phyloP scores from a whole-genome alignment of 176 grass and related monocot species.

The Microstegium vimineum region DNA sequence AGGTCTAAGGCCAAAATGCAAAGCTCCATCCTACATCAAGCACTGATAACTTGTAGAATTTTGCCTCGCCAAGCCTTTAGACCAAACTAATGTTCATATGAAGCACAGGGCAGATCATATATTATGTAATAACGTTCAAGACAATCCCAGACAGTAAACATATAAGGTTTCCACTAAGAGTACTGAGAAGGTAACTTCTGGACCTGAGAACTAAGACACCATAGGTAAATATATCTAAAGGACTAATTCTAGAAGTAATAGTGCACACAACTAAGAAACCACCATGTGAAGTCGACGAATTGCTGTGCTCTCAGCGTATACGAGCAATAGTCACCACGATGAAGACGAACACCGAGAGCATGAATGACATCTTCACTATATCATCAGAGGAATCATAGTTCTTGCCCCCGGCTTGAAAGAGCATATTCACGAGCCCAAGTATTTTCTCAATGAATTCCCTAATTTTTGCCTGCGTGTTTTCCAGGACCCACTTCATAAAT shows the following conservation, averaged over 20 bases:
- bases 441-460: slow-evolving; percentile 65
- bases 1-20: no score
- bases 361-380: slow-evolving; percentile 62
- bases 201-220: not conserved
- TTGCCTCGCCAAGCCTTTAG: not conserved
- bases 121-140: not conserved
- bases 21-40: not conserved
- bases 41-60: not conserved
- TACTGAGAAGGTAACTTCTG: not conserved
- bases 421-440: slow-evolving; percentile 38
- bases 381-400: slow-evolving; percentile 34
- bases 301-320: slow-evolving; percentile 39
- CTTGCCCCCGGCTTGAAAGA: slow-evolving; percentile 36
- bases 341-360: slow-evolving; percentile 80
- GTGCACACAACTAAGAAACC: slow-evolving; percentile 30
- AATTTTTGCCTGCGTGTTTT: slow-evolving; percentile 55
- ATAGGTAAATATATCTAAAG: slow-evolving; percentile 17
- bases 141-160: not conserved
- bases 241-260: slow-evolving; percentile 35
- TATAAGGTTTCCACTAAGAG: not conserved
- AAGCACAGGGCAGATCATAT: not conserved
- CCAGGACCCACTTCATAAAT: slow-evolving; percentile 53
- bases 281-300: slow-evolving; percentile 59
- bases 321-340: slow-evolving; percentile 70
- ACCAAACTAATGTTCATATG: not conserved